Percentiles rank a stretch among this genome's conserved stretches.
Evolutionary conservation across 2,329 filamentous ascomycete genomes (phyloP).

Genomic region (Penicillium sp.): DNA sequence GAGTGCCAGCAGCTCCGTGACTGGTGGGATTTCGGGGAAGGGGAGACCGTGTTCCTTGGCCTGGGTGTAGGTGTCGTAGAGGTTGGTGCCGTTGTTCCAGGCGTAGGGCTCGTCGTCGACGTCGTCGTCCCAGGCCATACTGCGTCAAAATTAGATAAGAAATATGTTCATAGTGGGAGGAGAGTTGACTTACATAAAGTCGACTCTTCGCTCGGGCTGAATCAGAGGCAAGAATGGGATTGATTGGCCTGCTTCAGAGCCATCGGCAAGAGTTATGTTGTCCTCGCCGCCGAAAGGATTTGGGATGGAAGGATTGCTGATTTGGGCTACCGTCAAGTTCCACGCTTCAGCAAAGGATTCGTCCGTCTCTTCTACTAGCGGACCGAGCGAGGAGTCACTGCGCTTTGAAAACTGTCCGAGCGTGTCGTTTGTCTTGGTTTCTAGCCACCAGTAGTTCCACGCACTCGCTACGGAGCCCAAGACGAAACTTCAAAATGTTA

Average conservation of each 20-base stretch:
- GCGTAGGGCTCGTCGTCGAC: background rate
- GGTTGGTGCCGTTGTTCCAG: background rate
- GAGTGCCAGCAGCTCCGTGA: conserved; percentile 17
- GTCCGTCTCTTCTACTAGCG: background rate
- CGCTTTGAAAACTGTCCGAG: background rate
- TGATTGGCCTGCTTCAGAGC: conserved; percentile 27
- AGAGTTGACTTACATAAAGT: background rate
- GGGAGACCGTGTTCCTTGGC: background rate
- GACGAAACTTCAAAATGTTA: background rate
- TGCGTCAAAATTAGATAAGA: no score
- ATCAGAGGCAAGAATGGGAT: conserved; percentile 14
- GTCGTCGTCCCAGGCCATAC: background rate
- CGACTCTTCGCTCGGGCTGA: background rate
- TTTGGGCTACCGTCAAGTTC: background rate
- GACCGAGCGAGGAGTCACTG: background rate
- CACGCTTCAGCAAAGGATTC: background rate
- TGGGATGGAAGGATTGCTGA: conserved; percentile 1
- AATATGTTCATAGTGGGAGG: no score
- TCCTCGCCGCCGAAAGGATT: conserved; percentile 14
- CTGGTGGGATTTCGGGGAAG: background rate
- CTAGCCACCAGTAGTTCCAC: background rate
- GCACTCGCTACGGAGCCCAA: background rate
- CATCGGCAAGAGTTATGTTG: conserved; percentile 30
- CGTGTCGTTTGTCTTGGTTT: background rate
- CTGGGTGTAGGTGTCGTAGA: background rate